Evolutionary conservation across 2,329 filamentous ascomycete genomes (phyloP), one percentile per base, ranked within the genome.

Genomic region (Diaporthe sp.): DNA sequence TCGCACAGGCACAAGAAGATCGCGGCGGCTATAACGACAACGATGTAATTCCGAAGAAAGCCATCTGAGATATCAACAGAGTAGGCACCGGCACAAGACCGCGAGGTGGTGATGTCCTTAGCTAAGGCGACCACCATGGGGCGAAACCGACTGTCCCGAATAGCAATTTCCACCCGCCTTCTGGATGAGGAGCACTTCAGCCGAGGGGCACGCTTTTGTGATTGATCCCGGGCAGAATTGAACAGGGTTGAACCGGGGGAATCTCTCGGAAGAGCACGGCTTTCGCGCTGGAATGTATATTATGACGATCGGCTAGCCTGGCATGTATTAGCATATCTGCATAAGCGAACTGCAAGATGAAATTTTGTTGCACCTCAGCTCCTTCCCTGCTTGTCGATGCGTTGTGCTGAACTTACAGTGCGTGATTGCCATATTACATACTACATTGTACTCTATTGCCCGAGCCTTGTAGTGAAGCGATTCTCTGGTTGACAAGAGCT

Each of bases 121-220:
- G 80, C 0, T 77, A 84, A 71, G 87, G 87, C 10, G 80, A 81
- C 81, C 82, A 88, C 65, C 80, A 87, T 9, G 84, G 85, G 28
- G 79, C 80, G 12, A 82, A 84, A 42, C 80, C 82, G 37, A 78
- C 80, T 1, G 83, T 82, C 2, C 80, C 82, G 79, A 86, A 85
- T 9, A 80, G 81, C 3, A 81, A 88, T 13, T 86, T 86, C 75
- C 85, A 87, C 0, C 85, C 87, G 82, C 82, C 28, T 85, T 87
- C 37, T 84, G 22, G 15, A 44, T 85, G 8, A 86, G 86, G 25
- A 84, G 84, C 76, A 84, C 84, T 67, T 84, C 86, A 2, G 85
- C 85, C 1, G 84, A 86, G 80, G 85, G 85, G 0, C 81, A 84
- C 71, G 79, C 87, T 86, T 88, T 85, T 47, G 85, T 86, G 55